These are phyloP conservation scores for Eragrostis nindensis DNA, from an alignment of 176 grass and related monocot species.

Conservation along the genomic window DNA sequence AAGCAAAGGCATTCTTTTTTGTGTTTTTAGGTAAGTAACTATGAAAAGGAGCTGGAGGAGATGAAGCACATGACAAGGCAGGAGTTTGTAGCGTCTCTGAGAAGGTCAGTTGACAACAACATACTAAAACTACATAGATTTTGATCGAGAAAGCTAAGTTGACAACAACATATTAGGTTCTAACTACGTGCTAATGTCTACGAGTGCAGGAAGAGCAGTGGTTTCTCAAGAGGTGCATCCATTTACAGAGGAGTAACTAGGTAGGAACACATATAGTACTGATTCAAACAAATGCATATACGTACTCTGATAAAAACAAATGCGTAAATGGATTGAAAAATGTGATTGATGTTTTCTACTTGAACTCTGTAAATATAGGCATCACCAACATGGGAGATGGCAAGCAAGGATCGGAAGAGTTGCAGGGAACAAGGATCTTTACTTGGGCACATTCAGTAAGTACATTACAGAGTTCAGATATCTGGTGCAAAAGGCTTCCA, in stretches of 20 bases:
- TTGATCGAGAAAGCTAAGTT: background rate
- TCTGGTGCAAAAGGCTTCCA: background rate
- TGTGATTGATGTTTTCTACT: background rate
- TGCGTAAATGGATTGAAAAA: background rate
- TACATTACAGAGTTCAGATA: background rate
- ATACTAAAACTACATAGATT: background rate
- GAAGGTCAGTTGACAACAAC: too few relatives aligned
- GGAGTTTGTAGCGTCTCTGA: slow-evolving; percentile 72
- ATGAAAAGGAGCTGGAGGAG: slow-evolving; percentile 79
- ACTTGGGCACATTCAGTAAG: slow-evolving; percentile 87
- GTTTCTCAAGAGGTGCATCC: slow-evolving; percentile 80
- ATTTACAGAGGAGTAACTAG: slow-evolving; percentile 91
- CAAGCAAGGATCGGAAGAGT: slow-evolving; percentile 89
- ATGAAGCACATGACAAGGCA: slow-evolving; percentile 95
- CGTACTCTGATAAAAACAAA: too few relatives aligned
- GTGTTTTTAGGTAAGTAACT: slow-evolving; percentile 48
- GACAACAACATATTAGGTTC: background rate
- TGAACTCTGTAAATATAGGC: slow-evolving; percentile 27
- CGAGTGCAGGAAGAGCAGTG: slow-evolving; percentile 73
- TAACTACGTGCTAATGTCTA: background rate
- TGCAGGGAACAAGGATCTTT: slow-evolving; percentile 90
- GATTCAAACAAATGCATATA: background rate
- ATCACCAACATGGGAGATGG: slow-evolving; percentile 92
- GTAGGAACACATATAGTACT: slow-evolving; percentile 30
- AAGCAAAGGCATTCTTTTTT: too few relatives aligned